A percentile compares a stretch with the other conserved stretches of the same genome.
Evolutionary conservation across 225 moss, liverwort and hornwort genomes (phyloP).

Genomic region (Bryum argenteum): DNA sequence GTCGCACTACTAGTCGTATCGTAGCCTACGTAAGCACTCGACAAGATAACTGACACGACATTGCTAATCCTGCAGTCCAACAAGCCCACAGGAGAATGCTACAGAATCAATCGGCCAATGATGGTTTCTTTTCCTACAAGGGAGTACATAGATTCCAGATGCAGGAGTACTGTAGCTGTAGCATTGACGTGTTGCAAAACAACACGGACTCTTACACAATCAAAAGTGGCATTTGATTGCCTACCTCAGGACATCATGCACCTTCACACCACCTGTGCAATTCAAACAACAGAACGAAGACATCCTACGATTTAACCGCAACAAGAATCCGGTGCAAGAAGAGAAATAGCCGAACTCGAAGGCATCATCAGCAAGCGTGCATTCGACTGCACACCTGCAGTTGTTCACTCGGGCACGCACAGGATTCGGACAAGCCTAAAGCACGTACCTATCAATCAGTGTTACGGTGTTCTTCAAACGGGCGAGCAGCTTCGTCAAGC

Average conservation of each 20-base stretch:
- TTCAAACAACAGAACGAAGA: constrained; percentile 55
- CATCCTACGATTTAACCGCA: constrained; percentile 32
- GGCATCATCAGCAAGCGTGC: constrained; percentile 28
- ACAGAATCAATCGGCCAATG: constrained; percentile 41
- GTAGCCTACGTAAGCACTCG: constrained; percentile 40
- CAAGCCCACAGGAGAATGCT: constrained; percentile 49
- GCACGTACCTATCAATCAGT: constrained; percentile 90
- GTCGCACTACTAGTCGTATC: constrained; percentile 40
- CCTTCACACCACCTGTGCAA: constrained; percentile 67
- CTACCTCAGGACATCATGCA: constrained; percentile 65
- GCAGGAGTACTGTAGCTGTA: constrained; percentile 1
- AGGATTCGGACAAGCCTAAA: constrained; percentile 25
- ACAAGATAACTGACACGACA: constrained; percentile 45
- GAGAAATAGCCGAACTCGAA: constrained; percentile 23
- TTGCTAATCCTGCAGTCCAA: constrained; percentile 51
- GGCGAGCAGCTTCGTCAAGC: constrained; percentile 88
- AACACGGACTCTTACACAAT: constrained; percentile 24
- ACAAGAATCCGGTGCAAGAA: not conserved
- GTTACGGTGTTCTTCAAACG: constrained; percentile 97
- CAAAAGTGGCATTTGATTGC: constrained; percentile 56
- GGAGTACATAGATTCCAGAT: not conserved
- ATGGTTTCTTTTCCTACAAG: constrained; percentile 8
- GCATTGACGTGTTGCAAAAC: not conserved
- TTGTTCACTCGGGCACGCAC: constrained; percentile 19
- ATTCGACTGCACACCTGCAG: constrained; percentile 34